A percentile compares a stretch with the other conserved stretches of the same genome.
phyloP scores from a whole-genome alignment of 2,329 filamentous ascomycete species.

The Trichophyton verrucosum region DNA sequence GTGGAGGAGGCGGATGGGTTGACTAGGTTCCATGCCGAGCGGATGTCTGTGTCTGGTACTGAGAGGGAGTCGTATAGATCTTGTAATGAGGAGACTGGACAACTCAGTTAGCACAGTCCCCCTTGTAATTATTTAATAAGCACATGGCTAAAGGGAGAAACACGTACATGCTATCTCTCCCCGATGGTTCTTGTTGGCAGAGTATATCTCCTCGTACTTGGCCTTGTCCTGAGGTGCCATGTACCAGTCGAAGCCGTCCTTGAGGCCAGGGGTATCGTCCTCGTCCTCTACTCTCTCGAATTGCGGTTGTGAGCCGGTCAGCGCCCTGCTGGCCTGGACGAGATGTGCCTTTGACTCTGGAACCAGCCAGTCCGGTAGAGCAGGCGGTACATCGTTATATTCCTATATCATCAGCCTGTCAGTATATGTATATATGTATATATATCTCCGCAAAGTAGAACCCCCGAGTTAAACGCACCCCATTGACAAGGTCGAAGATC shows the following conservation, averaged over 20 bases:
- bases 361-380: constrained; percentile 88
- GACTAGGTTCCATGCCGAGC: constrained; percentile 92
- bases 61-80: constrained; percentile 64
- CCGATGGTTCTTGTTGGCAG: constrained; percentile 74
- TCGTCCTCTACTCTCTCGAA: constrained; percentile 76
- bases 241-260: constrained; percentile 99
- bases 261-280: constrained; percentile 68
- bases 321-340: constrained; percentile 67
- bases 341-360: constrained; percentile 90
- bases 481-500: constrained; percentile 95
- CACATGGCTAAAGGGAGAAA: background rate
- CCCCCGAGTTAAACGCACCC: constrained; percentile 43
- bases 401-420: constrained; percentile 46
- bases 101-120: background rate
- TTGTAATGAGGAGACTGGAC: constrained; percentile 59
- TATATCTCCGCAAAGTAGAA: background rate
- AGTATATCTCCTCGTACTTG: constrained; percentile 97
- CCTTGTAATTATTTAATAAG: background rate
- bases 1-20: constrained; percentile 73
- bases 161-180: constrained; percentile 67
- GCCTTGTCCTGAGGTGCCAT: constrained; percentile 83
- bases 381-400: constrained; percentile 73
- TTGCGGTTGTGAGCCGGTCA: constrained; percentile 64
- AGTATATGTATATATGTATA: background rate
- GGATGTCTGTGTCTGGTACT: constrained; percentile 63